A percentile compares a stretch with the other conserved stretches of the same genome.
Conservation (phyloP, 2,329 filamentous ascomycete genomes). For the Phyllosticta capitalensis region DNA sequence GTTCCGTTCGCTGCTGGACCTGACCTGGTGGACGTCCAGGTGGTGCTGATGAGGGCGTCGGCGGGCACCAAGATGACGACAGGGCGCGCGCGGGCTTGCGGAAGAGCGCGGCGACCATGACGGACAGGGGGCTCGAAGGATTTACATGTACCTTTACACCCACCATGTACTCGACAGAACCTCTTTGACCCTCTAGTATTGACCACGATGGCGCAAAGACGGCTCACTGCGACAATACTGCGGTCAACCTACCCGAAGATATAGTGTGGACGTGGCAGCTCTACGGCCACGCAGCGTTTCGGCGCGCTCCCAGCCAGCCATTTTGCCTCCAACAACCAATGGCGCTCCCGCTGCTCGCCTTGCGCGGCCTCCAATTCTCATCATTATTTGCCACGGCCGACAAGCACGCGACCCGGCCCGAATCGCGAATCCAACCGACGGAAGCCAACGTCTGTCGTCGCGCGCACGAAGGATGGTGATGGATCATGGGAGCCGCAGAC, state of each 20-base stretch:
- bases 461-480: background rate
- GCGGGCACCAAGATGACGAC: background rate
- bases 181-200: background rate
- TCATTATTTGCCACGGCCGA: background rate
- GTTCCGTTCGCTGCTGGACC: background rate
- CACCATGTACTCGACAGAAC: background rate
- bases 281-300: no score
- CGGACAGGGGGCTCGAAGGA: background rate
- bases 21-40: no score
- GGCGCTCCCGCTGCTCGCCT: background rate
- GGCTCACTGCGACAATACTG: no score
- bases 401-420: background rate
- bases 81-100: background rate
- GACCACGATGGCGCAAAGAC: no score
- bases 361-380: background rate
- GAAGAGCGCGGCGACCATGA: background rate
- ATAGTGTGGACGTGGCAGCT: no score
- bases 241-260: no score
- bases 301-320: background rate
- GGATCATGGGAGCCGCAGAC: background rate
- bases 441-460: background rate
- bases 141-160: no score
- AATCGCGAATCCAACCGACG: background rate
- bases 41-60: constrained; percentile 2
- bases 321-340: background rate